Evolutionary conservation across 2,329 filamentous ascomycete genomes (phyloP), one percentile per base, ranked within the genome.

Genomic region (Aspergillus ruber): DNA sequence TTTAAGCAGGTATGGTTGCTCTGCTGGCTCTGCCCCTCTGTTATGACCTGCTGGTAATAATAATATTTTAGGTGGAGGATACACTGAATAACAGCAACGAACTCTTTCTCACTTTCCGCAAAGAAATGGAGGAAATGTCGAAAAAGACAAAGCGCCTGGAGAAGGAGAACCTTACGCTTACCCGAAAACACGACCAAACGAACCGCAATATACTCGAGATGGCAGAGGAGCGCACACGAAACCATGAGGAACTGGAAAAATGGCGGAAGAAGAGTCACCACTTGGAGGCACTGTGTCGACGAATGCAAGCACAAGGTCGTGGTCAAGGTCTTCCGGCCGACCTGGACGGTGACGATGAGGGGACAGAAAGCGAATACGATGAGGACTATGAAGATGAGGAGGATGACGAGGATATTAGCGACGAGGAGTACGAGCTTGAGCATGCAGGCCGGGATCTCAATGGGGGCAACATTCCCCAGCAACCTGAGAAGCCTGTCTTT

Each of bases 121-220:
- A 95, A 73, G 93, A 97, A 71, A 97, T 97, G 90, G 93, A 97
- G 71, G 93, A 97, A 64, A 97, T 97, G 90, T 95, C 90, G 1
- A 96, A 96, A 74, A 97, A 97, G 74, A 95, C 91, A 5, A 96
- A 96, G 71, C 85, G 90, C 21, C 76, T 98, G 45, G 93, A 98
- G 68, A 95, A 95, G 71, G 93, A 98, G 64, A 97, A 98, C 61
- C 85, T 93, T 59, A 85, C 82, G 15, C 79, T 95, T 44, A 95
- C 89, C 56, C 83, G 91, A 47, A 95, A 96, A 69, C 91, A 96
- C 67, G 90, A 96, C 59, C 83, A 88, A 42, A 94, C 90, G 21
- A 93, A 93, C 62, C 85, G 88, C 56, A 97, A 95, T 68, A 96
- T 98, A 63, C 82, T 96, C 50, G 88, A 93, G 63, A 95, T 97